Evolutionary conservation across 805 yeast species (phyloP).

Genomic region (Hanseniaspora lachancei): DNA sequence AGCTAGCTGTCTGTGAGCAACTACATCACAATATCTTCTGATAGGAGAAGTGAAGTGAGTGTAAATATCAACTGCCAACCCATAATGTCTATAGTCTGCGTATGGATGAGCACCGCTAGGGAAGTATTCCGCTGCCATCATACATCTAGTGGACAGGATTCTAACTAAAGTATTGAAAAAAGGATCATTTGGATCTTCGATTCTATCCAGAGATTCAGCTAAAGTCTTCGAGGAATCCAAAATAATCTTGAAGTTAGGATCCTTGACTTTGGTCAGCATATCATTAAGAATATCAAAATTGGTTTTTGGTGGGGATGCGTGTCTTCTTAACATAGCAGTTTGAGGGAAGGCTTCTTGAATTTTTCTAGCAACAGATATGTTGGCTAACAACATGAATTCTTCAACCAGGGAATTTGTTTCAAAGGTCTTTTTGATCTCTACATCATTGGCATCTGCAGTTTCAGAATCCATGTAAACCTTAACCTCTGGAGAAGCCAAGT

Average conservation of each 20-base stretch:
- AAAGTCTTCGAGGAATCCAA: constrained; percentile 78
- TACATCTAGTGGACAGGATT: constrained; percentile 95
- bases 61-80: constrained; percentile 91
- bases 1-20: constrained; percentile 93
- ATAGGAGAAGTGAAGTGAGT: constrained; percentile 98
- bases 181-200: constrained; percentile 69
- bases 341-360: constrained; percentile 91
- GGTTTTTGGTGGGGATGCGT: constrained; percentile 91
- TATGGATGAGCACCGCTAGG: constrained; percentile 80
- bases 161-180: constrained; percentile 87
- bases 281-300: constrained; percentile 84
- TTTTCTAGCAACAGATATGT: constrained; percentile 86
- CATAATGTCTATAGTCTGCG: constrained; percentile 90
- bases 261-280: constrained; percentile 70
- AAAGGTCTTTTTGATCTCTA: constrained; percentile 72
- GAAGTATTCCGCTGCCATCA: constrained; percentile 98
- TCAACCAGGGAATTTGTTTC: constrained; percentile 95
- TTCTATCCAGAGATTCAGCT: constrained; percentile 85
- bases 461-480: constrained; percentile 95
- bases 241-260: constrained; percentile 44
- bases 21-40: constrained; percentile 93
- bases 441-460: constrained; percentile 91
- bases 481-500: constrained; percentile 94
- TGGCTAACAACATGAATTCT: constrained; percentile 95
- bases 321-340: constrained; percentile 96